Conservation (phyloP, 169 alveolate species). For the Eimeria maxima region DNA sequence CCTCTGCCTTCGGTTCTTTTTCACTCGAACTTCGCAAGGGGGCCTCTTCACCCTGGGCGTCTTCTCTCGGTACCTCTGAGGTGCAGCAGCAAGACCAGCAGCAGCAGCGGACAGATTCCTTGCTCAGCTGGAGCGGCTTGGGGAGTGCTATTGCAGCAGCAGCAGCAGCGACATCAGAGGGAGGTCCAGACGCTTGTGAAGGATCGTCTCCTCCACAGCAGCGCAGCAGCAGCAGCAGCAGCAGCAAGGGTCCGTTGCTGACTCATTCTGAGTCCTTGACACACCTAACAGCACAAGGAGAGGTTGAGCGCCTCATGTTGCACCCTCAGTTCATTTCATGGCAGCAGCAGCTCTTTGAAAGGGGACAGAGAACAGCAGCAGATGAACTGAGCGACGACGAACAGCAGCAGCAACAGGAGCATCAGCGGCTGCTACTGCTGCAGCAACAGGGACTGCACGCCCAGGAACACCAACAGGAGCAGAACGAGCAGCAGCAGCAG, state of each 20-base stretch:
- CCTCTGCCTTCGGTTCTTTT: not conserved
- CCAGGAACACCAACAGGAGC: too few relatives aligned
- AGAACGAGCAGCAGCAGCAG: too few relatives aligned
- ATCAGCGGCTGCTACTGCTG: too few relatives aligned
- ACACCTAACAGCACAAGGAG: slow-evolving; percentile 60
- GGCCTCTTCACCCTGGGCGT: not conserved
- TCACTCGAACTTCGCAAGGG: not conserved
- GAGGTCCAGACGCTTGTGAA: not conserved
- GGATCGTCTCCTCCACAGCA: not conserved
- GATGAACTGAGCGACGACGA: too few relatives aligned
- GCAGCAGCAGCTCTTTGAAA: too few relatives aligned
- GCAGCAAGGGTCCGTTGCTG: slow-evolving; percentile 27
- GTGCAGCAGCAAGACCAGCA: slow-evolving; percentile 32
- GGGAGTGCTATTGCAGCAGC: not conserved
- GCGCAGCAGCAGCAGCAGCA: slow-evolving; percentile 39
- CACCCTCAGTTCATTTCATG: too few relatives aligned
- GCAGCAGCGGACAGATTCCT: not conserved
- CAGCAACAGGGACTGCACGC: too few relatives aligned
- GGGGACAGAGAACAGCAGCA: too few relatives aligned
- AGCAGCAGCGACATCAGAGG: slow-evolving; percentile 2
- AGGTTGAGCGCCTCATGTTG: not conserved
- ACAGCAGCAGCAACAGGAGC: too few relatives aligned
- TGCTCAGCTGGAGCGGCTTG: slow-evolving; percentile 20
- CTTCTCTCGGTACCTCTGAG: not conserved
- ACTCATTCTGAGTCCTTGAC: not conserved